These are phyloP conservation scores for Colletotrichum kahawae DNA, from an alignment of 2,329 filamentous ascomycete genomes.

Conservation along the genomic window DNA sequence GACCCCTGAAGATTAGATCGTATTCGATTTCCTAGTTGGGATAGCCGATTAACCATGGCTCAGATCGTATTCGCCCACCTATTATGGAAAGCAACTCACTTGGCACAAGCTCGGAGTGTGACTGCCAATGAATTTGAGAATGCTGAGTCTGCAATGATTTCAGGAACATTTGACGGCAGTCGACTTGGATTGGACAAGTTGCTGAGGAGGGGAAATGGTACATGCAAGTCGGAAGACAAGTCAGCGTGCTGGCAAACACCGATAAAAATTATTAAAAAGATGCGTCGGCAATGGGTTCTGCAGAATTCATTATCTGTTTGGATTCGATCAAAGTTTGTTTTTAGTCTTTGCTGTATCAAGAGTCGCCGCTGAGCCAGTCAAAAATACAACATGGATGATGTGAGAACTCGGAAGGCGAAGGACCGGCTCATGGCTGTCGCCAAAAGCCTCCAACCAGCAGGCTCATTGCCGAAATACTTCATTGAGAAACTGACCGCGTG, in stretches of 20 bases:
- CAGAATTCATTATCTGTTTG: background rate
- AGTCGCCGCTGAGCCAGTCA: background rate
- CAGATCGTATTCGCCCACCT: background rate
- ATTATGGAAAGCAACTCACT: background rate
- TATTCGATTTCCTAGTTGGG: background rate
- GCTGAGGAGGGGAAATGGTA: background rate
- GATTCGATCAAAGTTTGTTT: background rate
- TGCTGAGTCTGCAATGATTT: background rate
- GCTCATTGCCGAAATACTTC: background rate
- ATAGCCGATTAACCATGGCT: background rate
- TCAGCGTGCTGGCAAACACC: background rate
- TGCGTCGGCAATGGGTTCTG: accelerated
- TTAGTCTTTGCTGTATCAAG: background rate
- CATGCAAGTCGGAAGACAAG: accelerated
- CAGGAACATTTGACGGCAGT: accelerated
- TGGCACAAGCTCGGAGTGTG: background rate
- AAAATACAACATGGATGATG: background rate
- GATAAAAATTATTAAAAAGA: background rate
- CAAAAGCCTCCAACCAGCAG: background rate
- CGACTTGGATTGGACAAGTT: background rate
- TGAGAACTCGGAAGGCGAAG: background rate
- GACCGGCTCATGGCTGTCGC: background rate
- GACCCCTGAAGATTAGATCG: background rate
- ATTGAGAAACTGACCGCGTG: background rate
- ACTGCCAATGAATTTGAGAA: background rate